Evolutionary conservation across 2,329 filamentous ascomycete species (phyloP).

Genomic region (Claviceps fusiformis): DNA sequence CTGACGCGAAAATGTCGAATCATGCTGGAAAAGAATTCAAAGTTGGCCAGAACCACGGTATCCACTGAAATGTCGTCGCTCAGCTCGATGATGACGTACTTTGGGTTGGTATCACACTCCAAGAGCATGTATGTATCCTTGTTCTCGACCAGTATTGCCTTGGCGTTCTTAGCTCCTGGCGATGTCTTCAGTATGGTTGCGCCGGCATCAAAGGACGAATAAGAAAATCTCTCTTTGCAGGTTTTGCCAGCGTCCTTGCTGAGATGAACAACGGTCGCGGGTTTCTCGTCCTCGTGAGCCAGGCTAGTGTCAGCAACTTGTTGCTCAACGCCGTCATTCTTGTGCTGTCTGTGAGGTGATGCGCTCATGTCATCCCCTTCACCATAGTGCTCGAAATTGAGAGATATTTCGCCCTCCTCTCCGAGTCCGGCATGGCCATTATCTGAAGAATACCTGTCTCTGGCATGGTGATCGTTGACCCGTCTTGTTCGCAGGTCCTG

Average conservation of each 20-base stretch:
- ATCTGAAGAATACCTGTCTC: constrained; percentile 37
- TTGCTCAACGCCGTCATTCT: constrained; percentile 10
- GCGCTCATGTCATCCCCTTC: constrained; percentile 9
- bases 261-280: constrained; percentile 43
- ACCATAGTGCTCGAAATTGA: constrained; percentile 34
- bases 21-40: constrained; percentile 98
- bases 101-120: constrained; percentile 73
- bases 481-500: constrained; percentile 53
- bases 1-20: constrained; percentile 82
- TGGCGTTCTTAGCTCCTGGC: constrained; percentile 71
- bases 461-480: constrained; percentile 34
- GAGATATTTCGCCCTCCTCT: constrained; percentile 71
- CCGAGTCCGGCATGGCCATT: constrained; percentile 67
- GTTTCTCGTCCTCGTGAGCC: constrained; percentile 31
- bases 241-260: constrained; percentile 94
- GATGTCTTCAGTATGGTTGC: constrained; percentile 89
- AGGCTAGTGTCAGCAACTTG: constrained; percentile 25
- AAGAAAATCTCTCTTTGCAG: constrained; percentile 95
- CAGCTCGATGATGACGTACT: constrained; percentile 88
- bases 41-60: constrained; percentile 94
- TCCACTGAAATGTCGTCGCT: constrained; percentile 81
- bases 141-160: constrained; percentile 83
- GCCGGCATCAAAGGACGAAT: constrained; percentile 92
- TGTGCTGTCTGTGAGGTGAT: neutral
- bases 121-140: constrained; percentile 98